Percentiles rank a stretch among this genome's conserved stretches.
Conservation (phyloP, 306 rosid genomes). For the Malus fusca region DNA sequence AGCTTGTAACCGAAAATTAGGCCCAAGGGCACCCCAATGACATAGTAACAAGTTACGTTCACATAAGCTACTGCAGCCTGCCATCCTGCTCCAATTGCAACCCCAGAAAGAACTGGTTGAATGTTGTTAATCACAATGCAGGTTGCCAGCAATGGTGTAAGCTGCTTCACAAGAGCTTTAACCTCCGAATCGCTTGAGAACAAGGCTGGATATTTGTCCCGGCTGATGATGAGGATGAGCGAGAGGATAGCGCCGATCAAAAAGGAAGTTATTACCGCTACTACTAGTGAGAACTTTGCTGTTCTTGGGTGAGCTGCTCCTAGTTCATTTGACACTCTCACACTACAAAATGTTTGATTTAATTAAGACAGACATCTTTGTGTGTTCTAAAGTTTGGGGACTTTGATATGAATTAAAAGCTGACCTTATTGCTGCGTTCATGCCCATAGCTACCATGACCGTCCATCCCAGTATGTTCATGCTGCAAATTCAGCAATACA, state of each 20-base stretch:
- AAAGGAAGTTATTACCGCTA: conserved; percentile 51
- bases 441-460: conserved; percentile 52
- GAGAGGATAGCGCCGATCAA: conserved; percentile 31
- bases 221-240: conserved; percentile 27
- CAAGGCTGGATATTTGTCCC: conserved; percentile 38
- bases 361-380: background rate
- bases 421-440: conserved; percentile 70
- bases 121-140: conserved; percentile 69
- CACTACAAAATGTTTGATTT: conserved; percentile 35
- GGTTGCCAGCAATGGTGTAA: conserved; percentile 58
- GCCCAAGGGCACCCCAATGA: conserved; percentile 70
- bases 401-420: background rate
- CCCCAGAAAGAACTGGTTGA: conserved; percentile 88
- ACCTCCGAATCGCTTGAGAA: conserved; percentile 51
- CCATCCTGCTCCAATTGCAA: conserved; percentile 93
- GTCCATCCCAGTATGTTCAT: conserved; percentile 77
- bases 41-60: conserved; percentile 60
- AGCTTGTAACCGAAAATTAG: conserved; percentile 47
- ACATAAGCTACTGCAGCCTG: conserved; percentile 67
- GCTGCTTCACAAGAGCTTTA: conserved; percentile 31
- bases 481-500: conserved; percentile 28
- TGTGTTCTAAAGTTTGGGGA: background rate
- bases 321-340: conserved; percentile 85
- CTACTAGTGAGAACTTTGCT: conserved; percentile 63
- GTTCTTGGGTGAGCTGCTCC: conserved; percentile 85